These are phyloP conservation scores for Pseudopithomyces chartarum DNA, from an alignment of 2,329 filamentous ascomycete species.

Conservation along the genomic window DNA sequence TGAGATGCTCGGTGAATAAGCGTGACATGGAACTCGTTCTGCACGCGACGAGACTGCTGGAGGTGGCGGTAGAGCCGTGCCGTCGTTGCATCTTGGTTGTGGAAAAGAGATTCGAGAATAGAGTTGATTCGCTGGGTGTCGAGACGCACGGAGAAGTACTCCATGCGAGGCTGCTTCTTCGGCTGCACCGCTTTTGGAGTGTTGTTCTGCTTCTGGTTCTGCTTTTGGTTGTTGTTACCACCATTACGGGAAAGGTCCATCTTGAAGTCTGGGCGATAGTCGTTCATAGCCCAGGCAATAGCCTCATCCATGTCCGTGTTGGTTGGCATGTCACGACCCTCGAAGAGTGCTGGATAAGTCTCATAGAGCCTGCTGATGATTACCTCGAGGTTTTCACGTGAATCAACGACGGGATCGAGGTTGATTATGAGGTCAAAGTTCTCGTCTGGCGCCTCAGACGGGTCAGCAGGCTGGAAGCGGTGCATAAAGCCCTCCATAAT, in stretches of 20 bases:
- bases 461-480: conserved; percentile 80
- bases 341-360: conserved; percentile 78
- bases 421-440: conserved; percentile 85
- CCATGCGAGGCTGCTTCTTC: conserved; percentile 59
- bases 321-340: conserved; percentile 65
- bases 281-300: conserved; percentile 73
- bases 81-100: conserved; percentile 56
- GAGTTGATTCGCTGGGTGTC: conserved; percentile 56
- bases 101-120: conserved; percentile 74
- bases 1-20: conserved; percentile 79
- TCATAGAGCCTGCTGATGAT: conserved; percentile 73
- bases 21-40: conserved; percentile 90
- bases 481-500: conserved; percentile 96
- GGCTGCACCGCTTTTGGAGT: conserved; percentile 42
- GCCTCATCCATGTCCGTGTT: conserved; percentile 78
- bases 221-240: conserved; percentile 19
- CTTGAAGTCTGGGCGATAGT: conserved; percentile 77
- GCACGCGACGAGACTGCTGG: conserved; percentile 73
- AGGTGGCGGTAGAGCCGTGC: conserved; percentile 77
- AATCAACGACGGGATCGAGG: conserved; percentile 77
- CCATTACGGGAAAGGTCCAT: conserved; percentile 69
- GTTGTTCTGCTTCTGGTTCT: conserved; percentile 46
- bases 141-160: conserved; percentile 69
- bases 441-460: conserved; percentile 71
- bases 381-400: conserved; percentile 82